Conservation (phyloP, 257 asterid genomes). For the Catharanthus roseus region DNA sequence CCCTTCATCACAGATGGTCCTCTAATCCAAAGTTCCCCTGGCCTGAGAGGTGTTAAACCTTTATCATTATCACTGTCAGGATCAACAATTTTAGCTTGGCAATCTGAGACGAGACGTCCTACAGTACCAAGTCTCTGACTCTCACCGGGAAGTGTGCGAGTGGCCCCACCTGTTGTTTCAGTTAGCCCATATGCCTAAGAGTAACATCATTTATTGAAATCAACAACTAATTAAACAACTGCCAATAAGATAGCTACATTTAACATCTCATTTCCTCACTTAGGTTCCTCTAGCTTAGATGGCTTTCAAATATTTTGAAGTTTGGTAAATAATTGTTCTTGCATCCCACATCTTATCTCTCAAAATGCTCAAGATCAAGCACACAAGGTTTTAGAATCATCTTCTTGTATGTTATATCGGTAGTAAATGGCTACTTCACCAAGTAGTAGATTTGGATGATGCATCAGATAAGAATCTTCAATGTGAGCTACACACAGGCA, state of each 20-base stretch:
- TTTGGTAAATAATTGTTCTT: not conserved
- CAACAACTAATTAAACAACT: not conserved
- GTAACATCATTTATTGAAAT: not conserved
- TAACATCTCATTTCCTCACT: not conserved
- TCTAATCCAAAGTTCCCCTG: constrained; percentile 63
- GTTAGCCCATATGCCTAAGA: constrained; percentile 65
- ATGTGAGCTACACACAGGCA: too few relatives aligned
- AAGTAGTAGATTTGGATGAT: not conserved
- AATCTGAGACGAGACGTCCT: constrained; percentile 30
- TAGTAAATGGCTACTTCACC: not conserved
- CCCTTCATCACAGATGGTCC: constrained; percentile 60
- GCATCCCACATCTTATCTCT: not conserved
- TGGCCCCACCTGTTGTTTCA: constrained; percentile 41
- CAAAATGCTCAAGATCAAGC: not conserved
- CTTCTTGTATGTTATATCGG: not conserved
- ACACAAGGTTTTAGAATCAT: not conserved
- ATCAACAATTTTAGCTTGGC: constrained; percentile 54
- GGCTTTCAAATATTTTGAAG: not conserved
- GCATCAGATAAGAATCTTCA: too few relatives aligned
- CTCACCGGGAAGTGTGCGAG: constrained; percentile 33
- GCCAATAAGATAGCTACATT: not conserved
- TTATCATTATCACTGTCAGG: constrained; percentile 23
- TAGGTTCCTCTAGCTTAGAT: not conserved
- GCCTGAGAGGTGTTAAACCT: constrained; percentile 40
- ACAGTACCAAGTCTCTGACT: constrained; percentile 35